phyloP scores from a whole-genome alignment of 2,329 filamentous ascomycete species.

The Monilinia fructicola region DNA sequence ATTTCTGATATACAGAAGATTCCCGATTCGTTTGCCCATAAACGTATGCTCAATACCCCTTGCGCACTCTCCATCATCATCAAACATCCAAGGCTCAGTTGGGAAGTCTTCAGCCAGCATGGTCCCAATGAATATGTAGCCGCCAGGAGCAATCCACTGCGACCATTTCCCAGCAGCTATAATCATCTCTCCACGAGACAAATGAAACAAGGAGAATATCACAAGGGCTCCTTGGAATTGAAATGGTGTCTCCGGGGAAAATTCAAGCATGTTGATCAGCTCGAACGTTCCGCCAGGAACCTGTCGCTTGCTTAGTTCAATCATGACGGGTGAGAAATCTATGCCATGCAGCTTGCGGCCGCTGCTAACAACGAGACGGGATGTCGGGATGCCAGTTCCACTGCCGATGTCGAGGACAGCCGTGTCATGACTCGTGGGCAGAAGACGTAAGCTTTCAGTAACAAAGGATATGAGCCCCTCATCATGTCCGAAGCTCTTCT shows the following conservation, averaged over 20 bases:
- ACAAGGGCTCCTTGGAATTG: slow-evolving; percentile 26
- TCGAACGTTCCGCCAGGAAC: slow-evolving; percentile 27
- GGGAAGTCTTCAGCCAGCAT: slow-evolving; percentile 23
- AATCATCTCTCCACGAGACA: slow-evolving; percentile 25
- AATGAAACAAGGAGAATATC: slow-evolving; percentile 26
- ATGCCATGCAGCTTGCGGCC: slow-evolving; percentile 22
- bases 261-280: slow-evolving; percentile 28
- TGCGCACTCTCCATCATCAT: slow-evolving; percentile 13
- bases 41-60: slow-evolving; percentile 13
- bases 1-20: slow-evolving; percentile 7
- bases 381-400: slow-evolving; percentile 40
- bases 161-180: slow-evolving; percentile 21
- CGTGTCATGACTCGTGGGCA: not conserved
- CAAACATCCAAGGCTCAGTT: slow-evolving; percentile 7
- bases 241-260: slow-evolving; percentile 7
- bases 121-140: slow-evolving; percentile 28
- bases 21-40: slow-evolving; percentile 1
- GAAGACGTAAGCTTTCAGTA: slow-evolving; percentile 4
- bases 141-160: slow-evolving; percentile 26
- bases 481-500: slow-evolving; percentile 14
- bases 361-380: slow-evolving; percentile 31
- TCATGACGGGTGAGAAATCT: slow-evolving; percentile 42
- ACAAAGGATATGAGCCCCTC: slow-evolving; percentile 15
- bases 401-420: slow-evolving; percentile 40
- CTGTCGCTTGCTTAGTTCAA: slow-evolving; percentile 23